These are phyloP conservation scores for Diplodia sapinea DNA, from an alignment of 2,329 filamentous ascomycete species.

Conservation along the genomic window DNA sequence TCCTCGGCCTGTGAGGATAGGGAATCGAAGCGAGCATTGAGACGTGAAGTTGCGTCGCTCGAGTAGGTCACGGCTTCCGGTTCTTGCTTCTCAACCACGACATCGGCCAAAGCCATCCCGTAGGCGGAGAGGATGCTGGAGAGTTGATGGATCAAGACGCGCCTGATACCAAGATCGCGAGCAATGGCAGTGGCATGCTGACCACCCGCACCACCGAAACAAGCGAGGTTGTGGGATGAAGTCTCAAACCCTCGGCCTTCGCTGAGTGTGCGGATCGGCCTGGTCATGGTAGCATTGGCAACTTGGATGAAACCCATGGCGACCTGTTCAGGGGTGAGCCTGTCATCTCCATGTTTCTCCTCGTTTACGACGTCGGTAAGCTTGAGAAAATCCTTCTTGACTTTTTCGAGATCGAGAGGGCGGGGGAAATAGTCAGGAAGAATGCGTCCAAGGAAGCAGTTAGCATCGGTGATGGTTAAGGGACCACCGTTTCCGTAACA, in stretches of 20 bases:
- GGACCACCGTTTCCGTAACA: constrained; percentile 91
- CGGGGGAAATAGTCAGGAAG: constrained; percentile 42
- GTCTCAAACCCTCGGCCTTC: constrained; percentile 41
- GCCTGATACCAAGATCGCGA: constrained; percentile 50
- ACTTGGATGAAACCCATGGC: constrained; percentile 40
- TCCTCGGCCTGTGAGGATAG: constrained; percentile 39
- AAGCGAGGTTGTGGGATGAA: constrained; percentile 38
- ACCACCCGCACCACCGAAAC: constrained; percentile 47
- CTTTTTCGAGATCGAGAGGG: constrained; percentile 59
- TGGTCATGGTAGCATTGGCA: constrained; percentile 43
- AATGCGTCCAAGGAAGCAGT: constrained; percentile 70
- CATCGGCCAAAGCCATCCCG: constrained; percentile 45
- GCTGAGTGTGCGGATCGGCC: constrained; percentile 40
- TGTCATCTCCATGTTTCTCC: constrained; percentile 52
- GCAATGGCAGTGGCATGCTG: constrained; percentile 53
- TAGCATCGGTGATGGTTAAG: constrained; percentile 91
- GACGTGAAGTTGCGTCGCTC: constrained; percentile 32
- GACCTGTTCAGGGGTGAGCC: constrained; percentile 41
- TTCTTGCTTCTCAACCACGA: constrained; percentile 69
- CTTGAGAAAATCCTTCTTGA: constrained; percentile 49
- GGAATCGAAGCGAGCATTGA: constrained; percentile 63
- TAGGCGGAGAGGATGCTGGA: constrained; percentile 58
- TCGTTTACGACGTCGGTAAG: constrained; percentile 53
- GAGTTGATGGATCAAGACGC: constrained; percentile 54
- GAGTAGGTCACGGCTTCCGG: constrained; percentile 66